Evolutionary conservation across 768 basidiomycete genomes (phyloP).

Genomic region (Paxillus ammoniavirescens): DNA sequence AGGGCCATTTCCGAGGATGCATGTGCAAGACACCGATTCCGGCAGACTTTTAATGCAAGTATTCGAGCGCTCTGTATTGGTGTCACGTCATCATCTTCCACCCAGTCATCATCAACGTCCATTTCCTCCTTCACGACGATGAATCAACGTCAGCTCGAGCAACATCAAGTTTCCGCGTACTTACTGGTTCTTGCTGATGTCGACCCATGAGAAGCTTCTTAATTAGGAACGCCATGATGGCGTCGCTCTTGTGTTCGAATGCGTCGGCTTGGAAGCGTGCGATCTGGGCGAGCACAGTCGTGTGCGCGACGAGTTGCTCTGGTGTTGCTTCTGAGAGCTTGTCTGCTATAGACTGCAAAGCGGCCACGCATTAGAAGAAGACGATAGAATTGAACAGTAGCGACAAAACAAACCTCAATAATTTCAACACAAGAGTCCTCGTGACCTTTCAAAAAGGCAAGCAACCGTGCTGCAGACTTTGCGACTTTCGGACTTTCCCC

Average conservation of each 20-base stretch:
- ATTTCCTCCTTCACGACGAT: slow-evolving; percentile 46
- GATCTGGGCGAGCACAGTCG: slow-evolving; percentile 73
- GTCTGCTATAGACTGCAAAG: slow-evolving; percentile 54
- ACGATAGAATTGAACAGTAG: background rate
- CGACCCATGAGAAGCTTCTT: slow-evolving; percentile 69
- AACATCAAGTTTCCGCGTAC: slow-evolving; percentile 16
- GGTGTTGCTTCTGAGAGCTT: slow-evolving; percentile 45
- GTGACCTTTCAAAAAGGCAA: slow-evolving; percentile 58
- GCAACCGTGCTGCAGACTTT: slow-evolving; percentile 81
- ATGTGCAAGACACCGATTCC: slow-evolving; percentile 77
- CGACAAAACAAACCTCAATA: slow-evolving; percentile 55
- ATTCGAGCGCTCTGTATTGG: slow-evolving; percentile 67
- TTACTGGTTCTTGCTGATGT: slow-evolving; percentile 43
- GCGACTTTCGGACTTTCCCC: slow-evolving; percentile 64
- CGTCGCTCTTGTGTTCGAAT: slow-evolving; percentile 78
- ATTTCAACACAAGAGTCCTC: slow-evolving; percentile 50
- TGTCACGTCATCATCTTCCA: slow-evolving; percentile 60
- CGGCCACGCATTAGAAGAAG: background rate
- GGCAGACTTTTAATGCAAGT: slow-evolving; percentile 73
- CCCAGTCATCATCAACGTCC: slow-evolving; percentile 72
- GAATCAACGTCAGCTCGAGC: background rate
- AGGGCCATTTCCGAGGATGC: slow-evolving; percentile 54
- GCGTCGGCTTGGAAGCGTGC: slow-evolving; percentile 64
- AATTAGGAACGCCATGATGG: slow-evolving; percentile 67
- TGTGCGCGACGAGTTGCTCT: slow-evolving; percentile 58